Evolutionary conservation across 345 rosid species (phyloP).

Genomic region (Boechera stricta): DNA sequence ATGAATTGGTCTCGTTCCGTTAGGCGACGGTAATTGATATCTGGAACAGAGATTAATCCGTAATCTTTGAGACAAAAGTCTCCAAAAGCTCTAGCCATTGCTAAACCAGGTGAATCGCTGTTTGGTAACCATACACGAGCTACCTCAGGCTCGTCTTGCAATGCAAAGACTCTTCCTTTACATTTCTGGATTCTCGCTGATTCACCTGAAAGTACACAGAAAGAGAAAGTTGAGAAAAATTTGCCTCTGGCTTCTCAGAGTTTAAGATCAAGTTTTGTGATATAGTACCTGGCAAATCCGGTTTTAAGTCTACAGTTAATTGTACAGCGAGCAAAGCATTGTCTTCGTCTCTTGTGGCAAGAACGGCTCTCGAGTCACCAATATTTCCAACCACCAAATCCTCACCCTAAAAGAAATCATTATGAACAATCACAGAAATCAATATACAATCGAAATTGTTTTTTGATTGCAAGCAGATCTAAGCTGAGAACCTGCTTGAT

Average conservation of each 20-base stretch:
- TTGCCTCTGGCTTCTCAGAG: slow-evolving; percentile 24
- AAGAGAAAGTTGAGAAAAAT: neutral
- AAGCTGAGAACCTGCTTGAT: slow-evolving; percentile 71
- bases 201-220: slow-evolving; percentile 61
- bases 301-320: slow-evolving; percentile 93
- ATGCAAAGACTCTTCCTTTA: slow-evolving; percentile 95
- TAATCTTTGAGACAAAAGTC: slow-evolving; percentile 99
- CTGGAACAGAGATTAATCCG: slow-evolving; percentile 91
- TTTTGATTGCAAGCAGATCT: neutral
- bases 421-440: neutral
- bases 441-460: neutral
- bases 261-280: slow-evolving; percentile 35
- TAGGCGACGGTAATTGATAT: slow-evolving; percentile 68
- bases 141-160: slow-evolving; percentile 98
- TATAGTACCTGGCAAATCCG: slow-evolving; percentile 82
- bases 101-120: slow-evolving; percentile 94
- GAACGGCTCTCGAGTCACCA: slow-evolving; percentile 95
- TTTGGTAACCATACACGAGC: slow-evolving; percentile 99
- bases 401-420: slow-evolving; percentile 62
- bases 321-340: slow-evolving; percentile 73
- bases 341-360: slow-evolving; percentile 73
- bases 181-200: slow-evolving; percentile 92
- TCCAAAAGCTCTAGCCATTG: slow-evolving; percentile 99
- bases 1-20: slow-evolving; percentile 77
- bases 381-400: slow-evolving; percentile 82